phyloP scores from a whole-genome alignment of 768 basidiomycete species.

The Hebeloma cylindrosporum region DNA sequence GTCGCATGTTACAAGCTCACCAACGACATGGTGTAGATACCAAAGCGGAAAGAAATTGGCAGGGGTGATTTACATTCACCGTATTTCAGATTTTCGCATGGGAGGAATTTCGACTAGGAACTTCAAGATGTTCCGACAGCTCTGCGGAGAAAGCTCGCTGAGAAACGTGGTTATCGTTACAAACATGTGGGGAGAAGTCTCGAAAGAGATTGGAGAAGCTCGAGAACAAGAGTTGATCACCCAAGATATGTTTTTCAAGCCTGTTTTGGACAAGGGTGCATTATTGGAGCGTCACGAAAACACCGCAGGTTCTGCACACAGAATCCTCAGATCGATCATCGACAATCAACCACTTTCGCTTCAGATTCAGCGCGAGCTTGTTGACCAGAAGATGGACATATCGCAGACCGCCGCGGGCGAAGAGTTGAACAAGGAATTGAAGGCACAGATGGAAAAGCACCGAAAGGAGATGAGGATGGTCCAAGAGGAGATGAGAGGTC shows the following conservation, averaged over 20 bases:
- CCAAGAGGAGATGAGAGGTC: conserved; percentile 32
- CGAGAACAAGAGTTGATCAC: conserved; percentile 44
- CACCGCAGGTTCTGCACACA: conserved; percentile 36
- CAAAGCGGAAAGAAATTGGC: conserved; percentile 37
- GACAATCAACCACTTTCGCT: conserved; percentile 41
- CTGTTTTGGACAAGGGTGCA: conserved; percentile 48
- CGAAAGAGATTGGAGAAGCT: conserved; percentile 33
- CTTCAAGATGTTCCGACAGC: conserved; percentile 49
- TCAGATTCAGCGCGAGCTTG: conserved; percentile 54
- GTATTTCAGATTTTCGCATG: conserved; percentile 50
- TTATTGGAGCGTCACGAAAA: conserved; percentile 41
- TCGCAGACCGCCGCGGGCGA: conserved; percentile 51
- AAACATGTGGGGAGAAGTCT: conserved; percentile 51
- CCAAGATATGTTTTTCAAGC: conserved; percentile 48
- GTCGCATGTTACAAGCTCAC: not conserved
- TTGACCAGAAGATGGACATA: conserved; percentile 48
- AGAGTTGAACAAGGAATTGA: conserved; percentile 49
- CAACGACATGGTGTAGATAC: conserved; percentile 22
- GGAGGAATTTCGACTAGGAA: conserved; percentile 48
- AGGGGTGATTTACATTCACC: conserved; percentile 55
- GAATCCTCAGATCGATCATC: conserved; percentile 43
- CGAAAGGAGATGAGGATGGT: conserved; percentile 45
- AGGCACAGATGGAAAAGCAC: conserved; percentile 43
- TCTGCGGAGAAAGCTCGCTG: conserved; percentile 51
- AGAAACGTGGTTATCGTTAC: conserved; percentile 53